Conservation (phyloP, 345 rosid species). For the Aethionema arabicum region DNA sequence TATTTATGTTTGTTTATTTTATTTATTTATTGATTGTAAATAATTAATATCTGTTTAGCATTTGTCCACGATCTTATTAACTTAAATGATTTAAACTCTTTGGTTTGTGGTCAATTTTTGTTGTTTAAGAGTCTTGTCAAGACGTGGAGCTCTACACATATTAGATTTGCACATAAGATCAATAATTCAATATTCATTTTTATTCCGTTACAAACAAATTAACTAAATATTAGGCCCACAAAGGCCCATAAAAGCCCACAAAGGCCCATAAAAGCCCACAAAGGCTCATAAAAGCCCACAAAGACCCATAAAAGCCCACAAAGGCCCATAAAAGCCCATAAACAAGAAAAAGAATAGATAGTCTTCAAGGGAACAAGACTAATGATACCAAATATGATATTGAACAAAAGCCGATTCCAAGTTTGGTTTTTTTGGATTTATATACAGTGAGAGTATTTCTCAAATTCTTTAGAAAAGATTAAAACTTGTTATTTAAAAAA, state of each 20-base stretch:
- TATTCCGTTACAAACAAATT: background rate
- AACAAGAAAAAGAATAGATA: background rate
- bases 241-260: slow-evolving; percentile 12
- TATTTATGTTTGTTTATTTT: slow-evolving; percentile 6
- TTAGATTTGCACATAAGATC: too few relatives aligned
- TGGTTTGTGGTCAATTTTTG: too few relatives aligned
- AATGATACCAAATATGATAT: slow-evolving; percentile 14
- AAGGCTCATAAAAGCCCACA: slow-evolving; percentile 12
- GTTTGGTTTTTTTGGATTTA: slow-evolving; percentile 12
- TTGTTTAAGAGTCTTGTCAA: too few relatives aligned
- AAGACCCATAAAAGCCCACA: background rate
- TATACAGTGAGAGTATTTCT: slow-evolving; percentile 6
- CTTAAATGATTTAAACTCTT: too few relatives aligned
- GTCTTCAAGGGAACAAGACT: background rate
- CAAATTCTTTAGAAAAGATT: slow-evolving; percentile 15
- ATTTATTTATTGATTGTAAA: background rate
- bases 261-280: background rate
- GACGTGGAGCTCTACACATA: too few relatives aligned
- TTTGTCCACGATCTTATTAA: too few relatives aligned
- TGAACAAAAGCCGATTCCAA: slow-evolving; percentile 15
- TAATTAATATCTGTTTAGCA: too few relatives aligned
- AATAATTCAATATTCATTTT: too few relatives aligned
- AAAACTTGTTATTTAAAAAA: background rate
- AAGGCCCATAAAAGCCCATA: slow-evolving; percentile 13
- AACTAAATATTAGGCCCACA: background rate